A percentile compares a stretch with the other conserved stretches of the same genome.
These are phyloP conservation scores for Phytophthora crassamura DNA, from an alignment of 352 stramenopile species.

Conservation along the genomic window DNA sequence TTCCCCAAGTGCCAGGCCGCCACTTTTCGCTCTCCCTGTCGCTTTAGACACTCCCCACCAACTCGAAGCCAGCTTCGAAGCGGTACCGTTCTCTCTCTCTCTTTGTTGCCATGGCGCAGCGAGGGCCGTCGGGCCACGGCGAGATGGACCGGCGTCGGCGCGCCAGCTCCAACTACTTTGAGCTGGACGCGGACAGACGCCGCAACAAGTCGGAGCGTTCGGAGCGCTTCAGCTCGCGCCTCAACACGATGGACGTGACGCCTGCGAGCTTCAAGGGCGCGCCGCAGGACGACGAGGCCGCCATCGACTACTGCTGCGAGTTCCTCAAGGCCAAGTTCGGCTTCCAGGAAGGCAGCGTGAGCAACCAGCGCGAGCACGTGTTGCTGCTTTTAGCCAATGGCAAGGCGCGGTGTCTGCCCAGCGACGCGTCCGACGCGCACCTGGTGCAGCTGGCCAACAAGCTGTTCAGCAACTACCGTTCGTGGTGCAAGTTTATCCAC, in stretches of 20 bases:
- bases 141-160: conserved; percentile 56
- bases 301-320: conserved; percentile 85
- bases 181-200: conserved; percentile 74
- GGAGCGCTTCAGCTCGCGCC: conserved; percentile 61
- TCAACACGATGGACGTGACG: conserved; percentile 67
- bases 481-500: conserved; percentile 79
- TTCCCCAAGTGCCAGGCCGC: no score
- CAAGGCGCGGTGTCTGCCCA: conserved; percentile 58
- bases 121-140: conserved; percentile 36
- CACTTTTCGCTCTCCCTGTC: no score
- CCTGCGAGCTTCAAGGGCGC: conserved; percentile 51
- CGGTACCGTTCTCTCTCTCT: no score
- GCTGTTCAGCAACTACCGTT: conserved; percentile 75
- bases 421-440: conserved; percentile 60
- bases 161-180: conserved; percentile 87
- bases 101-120: conserved; percentile 29
- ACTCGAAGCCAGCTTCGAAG: no score
- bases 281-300: conserved; percentile 74
- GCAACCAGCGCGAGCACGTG: conserved; percentile 87
- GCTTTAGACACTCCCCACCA: no score
- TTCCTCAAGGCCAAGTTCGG: conserved; percentile 83
- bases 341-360: conserved; percentile 84
- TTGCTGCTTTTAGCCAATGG: conserved; percentile 82
- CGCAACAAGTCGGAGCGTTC: conserved; percentile 77
- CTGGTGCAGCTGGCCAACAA: conserved; percentile 73